Evolutionary conservation across 345 rosid species (phyloP), one percentile per base, ranked within the genome.

Genomic region (Arabidopsis arenosa): DNA sequence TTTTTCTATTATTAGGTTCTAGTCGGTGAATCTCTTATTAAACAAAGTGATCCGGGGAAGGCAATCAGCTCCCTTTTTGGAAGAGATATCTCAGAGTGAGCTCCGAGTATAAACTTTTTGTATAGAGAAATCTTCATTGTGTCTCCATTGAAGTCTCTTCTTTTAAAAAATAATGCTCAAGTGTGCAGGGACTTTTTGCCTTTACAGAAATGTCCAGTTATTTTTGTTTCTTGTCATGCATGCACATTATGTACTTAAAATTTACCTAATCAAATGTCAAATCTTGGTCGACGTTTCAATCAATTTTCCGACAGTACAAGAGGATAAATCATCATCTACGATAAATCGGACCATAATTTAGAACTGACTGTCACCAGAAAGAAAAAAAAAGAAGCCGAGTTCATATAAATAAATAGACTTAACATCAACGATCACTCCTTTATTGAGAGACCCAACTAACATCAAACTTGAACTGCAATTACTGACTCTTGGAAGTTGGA

Each of bases 21-120:
- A 82, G 99, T 92, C 14, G 97, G 99, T n/a, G 97, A 95, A 67
- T 95, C 97, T 2, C 80, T 95, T 18, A 87, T 92, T 68, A 89
- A 87, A 75, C 98, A 92, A 76, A 84, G 79, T 7, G 93, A 92
- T 72, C 96, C 93, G 0, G 83, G 86, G 73, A 79, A 84, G 68
- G 99, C 84, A 47, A 92, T 95, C 71, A 63, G 83, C 0, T 73
- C 83, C 71, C 94, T 92, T 43, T 95, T 88, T 62, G 97, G 99
- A 45, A 89, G 79, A 87, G 91, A 90, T 64, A 73, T 90, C 44
- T 92, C 95, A 21, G 61, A 51, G 18, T 87, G 80, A 86, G 74
- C 56, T 79, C n/a, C 12, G 15, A 6, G 9, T 51, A 14, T 44
- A 52, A 47, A 43, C 52, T 41, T 72, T 65, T 65, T 76, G 77